These are phyloP conservation scores for Vaccinium vitisidaea DNA, from an alignment of 148 eudicot genomes.

Conservation along the genomic window DNA sequence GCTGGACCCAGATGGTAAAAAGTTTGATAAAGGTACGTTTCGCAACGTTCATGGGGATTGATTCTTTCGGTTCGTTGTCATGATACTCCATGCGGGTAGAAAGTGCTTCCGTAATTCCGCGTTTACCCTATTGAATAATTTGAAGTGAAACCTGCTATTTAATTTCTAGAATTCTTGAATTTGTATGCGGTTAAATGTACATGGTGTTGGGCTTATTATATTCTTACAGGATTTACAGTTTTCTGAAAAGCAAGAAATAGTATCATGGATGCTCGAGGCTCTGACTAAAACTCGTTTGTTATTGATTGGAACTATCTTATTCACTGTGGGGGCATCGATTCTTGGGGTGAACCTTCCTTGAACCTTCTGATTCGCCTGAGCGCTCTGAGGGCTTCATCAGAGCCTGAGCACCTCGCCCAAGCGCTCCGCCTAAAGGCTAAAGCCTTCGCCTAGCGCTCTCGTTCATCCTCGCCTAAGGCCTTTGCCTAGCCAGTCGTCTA, in stretches of 20 bases:
- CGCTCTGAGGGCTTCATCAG: too few relatives aligned
- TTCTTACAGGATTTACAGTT: background rate
- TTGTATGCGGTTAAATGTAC: background rate
- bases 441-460: too few relatives aligned
- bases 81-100: background rate
- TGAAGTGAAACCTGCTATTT: background rate
- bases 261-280: background rate
- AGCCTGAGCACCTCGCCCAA: too few relatives aligned
- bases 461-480: too few relatives aligned
- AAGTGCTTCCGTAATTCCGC: background rate
- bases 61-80: background rate
- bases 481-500: too few relatives aligned
- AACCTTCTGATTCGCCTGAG: too few relatives aligned
- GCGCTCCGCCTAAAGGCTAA: too few relatives aligned
- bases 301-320: background rate
- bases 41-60: background rate
- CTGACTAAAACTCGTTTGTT: background rate
- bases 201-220: background rate
- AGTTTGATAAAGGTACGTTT: constrained; percentile 57
- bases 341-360: too few relatives aligned
- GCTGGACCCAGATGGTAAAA: constrained; percentile 82
- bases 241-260: background rate
- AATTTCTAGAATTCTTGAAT: background rate
- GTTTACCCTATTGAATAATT: background rate
- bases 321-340: too few relatives aligned